phyloP scores from a whole-genome alignment of 2,329 filamentous ascomycete genomes.

The Rhynchosporium graminicola region DNA sequence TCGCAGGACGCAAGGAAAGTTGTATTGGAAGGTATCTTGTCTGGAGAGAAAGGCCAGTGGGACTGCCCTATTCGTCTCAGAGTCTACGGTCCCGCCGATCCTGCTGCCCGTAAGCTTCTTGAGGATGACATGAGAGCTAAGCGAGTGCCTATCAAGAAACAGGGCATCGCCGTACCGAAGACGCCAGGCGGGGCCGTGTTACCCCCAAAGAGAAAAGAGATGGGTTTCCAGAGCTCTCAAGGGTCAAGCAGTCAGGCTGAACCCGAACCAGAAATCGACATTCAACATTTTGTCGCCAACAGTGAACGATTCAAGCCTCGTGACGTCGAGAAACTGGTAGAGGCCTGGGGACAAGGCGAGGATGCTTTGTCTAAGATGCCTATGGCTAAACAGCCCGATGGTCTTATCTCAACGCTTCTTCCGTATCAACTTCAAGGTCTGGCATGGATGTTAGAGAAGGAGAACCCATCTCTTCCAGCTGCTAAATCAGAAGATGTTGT shows the following conservation, averaged over 20 bases:
- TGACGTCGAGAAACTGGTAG: constrained; percentile 71
- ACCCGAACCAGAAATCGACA: constrained; percentile 25
- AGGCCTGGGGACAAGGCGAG: constrained; percentile 55
- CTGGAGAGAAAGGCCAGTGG: constrained; percentile 63
- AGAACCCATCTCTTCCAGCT: constrained; percentile 66
- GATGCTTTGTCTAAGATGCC: constrained; percentile 70
- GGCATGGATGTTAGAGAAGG: constrained; percentile 78
- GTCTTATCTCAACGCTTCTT: constrained; percentile 67
- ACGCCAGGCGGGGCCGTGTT: constrained; percentile 41
- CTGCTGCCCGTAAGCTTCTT: constrained; percentile 53
- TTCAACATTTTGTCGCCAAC: constrained; percentile 60
- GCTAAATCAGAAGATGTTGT: constrained; percentile 61
- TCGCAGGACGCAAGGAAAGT: constrained; percentile 57
- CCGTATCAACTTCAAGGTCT: constrained; percentile 80
- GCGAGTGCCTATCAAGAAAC: constrained; percentile 53
- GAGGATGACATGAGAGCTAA: constrained; percentile 63
- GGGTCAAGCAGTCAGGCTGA: constrained; percentile 24
- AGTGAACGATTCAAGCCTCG: constrained; percentile 67
- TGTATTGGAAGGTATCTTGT: constrained; percentile 67
- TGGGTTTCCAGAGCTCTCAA: constrained; percentile 33
- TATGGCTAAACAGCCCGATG: constrained; percentile 66
- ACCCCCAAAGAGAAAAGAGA: constrained; percentile 45
- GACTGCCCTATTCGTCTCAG: constrained; percentile 73
- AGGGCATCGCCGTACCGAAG: constrained; percentile 43
- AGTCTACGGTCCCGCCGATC: constrained; percentile 67